phyloP scores from a whole-genome alignment of 1,284 basidiomycete species.

The Apiotrichum porosum region DNA sequence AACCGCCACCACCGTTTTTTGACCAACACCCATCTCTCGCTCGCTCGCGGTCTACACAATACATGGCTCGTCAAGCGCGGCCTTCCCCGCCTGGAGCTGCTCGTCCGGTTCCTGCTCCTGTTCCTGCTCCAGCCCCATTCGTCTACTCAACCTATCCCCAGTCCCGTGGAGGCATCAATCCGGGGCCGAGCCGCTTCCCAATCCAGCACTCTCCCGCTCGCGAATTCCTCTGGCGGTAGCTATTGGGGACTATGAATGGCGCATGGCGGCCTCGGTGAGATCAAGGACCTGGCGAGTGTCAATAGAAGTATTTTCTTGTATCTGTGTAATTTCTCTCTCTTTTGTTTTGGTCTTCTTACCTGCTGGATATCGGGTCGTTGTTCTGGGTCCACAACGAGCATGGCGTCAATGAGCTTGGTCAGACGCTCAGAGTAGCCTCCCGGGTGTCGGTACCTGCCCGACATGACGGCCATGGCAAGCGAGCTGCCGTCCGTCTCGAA shows the following conservation, averaged over 20 bases:
- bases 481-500: constrained; percentile 88
- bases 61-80: too few species aligned
- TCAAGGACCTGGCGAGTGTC: constrained; percentile 56
- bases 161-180: too few species aligned
- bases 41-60: too few species aligned
- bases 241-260: not conserved
- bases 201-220: too few species aligned
- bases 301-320: constrained; percentile 4
- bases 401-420: constrained; percentile 71
- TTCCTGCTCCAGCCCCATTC: too few species aligned
- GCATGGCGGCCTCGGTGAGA: constrained; percentile 58
- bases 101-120: too few species aligned
- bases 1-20: not conserved
- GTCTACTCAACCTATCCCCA: too few species aligned
- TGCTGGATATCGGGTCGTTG: constrained; percentile 77
- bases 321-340: not conserved
- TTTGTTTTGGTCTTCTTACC: too few species aligned
- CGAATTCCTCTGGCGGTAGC: too few species aligned
- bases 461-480: constrained; percentile 91
- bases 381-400: constrained; percentile 73
- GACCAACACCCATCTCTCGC: too few species aligned
- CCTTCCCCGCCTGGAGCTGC: too few species aligned
- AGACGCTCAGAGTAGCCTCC: constrained; percentile 73
- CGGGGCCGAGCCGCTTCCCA: too few species aligned
- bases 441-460: constrained; percentile 72